Percentiles rank a stretch among this genome's conserved stretches.
Conservation (phyloP, 345 rosid species). For the Camelina laxa region DNA sequence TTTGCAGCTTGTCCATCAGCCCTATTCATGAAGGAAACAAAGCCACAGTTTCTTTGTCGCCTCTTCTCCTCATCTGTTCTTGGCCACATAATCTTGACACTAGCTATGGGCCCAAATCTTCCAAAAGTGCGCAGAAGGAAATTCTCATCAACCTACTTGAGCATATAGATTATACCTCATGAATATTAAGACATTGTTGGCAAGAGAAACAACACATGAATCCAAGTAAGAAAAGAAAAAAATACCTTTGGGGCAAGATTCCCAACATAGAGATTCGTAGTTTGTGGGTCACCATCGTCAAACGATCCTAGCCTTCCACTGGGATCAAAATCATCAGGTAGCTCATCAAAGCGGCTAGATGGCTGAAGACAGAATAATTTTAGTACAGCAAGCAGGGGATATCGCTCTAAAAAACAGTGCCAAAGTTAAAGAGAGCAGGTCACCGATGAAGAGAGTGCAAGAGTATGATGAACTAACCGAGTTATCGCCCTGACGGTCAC, state of each 20-base stretch:
- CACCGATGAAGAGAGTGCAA: not conserved
- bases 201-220: slow-evolving; percentile 28
- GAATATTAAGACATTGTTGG: slow-evolving; percentile 11
- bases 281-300: slow-evolving; percentile 99
- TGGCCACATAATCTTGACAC: slow-evolving; percentile 99
- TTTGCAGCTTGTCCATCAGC: slow-evolving; percentile 99
- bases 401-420: not conserved
- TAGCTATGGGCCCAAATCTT: slow-evolving; percentile 99
- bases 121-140: slow-evolving; percentile 97
- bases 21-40: slow-evolving; percentile 98
- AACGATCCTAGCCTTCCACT: slow-evolving; percentile 98
- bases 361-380: slow-evolving; percentile 57
- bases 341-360: slow-evolving; percentile 94
- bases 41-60: slow-evolving; percentile 95
- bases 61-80: slow-evolving; percentile 96
- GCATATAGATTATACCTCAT: slow-evolving; percentile 21
- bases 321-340: slow-evolving; percentile 98
- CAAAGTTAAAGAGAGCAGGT: slow-evolving; percentile 16
- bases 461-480: slow-evolving; percentile 56
- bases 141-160: slow-evolving; percentile 90
- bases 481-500: slow-evolving; percentile 72
- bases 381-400: slow-evolving; percentile 28
- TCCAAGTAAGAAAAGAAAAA: slow-evolving; percentile 65
- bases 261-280: slow-evolving; percentile 97
- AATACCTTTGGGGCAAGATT: slow-evolving; percentile 90